Percentiles rank a stretch among this genome's conserved stretches.
These are phyloP conservation scores for Stygiomarasmius scandens DNA, from an alignment of 1,284 basidiomycete genomes.

Conservation along the genomic window DNA sequence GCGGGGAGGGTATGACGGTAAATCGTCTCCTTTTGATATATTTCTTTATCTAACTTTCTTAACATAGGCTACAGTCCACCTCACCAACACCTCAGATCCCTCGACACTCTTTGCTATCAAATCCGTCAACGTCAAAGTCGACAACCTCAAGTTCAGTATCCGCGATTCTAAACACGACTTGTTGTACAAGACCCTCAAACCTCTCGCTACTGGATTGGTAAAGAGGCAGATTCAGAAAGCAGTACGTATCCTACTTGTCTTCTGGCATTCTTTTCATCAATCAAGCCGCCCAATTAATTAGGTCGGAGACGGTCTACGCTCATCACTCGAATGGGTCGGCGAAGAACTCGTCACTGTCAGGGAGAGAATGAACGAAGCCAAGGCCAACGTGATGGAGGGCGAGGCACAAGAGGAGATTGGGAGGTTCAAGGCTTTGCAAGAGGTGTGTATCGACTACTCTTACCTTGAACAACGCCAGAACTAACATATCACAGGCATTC, in stretches of 20 bases:
- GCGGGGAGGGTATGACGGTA: slow-evolving; percentile 75
- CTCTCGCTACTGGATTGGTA: slow-evolving; percentile 78
- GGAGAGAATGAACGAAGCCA: slow-evolving; percentile 75
- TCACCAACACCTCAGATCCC: slow-evolving; percentile 67
- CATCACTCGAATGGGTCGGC: slow-evolving; percentile 85
- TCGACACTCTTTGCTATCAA: slow-evolving; percentile 81
- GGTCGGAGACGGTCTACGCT: slow-evolving; percentile 73
- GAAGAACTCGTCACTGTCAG: slow-evolving; percentile 84
- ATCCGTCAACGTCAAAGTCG: slow-evolving; percentile 79
- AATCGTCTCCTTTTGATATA: slow-evolving; percentile 17
- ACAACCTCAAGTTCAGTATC: slow-evolving; percentile 88
- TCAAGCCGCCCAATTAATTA: too few relatives aligned
- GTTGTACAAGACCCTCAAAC: slow-evolving; percentile 82
- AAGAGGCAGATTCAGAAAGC: slow-evolving; percentile 92
- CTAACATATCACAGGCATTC: slow-evolving; percentile 48
- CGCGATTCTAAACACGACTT: slow-evolving; percentile 92
- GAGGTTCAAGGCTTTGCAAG: slow-evolving; percentile 49
- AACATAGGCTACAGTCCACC: slow-evolving; percentile 54
- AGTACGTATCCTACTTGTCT: slow-evolving; percentile 18
- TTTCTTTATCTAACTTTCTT: slow-evolving; percentile 5
- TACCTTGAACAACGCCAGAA: neutral
- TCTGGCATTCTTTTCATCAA: neutral
- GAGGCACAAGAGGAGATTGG: slow-evolving; percentile 33
- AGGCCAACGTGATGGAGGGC: slow-evolving; percentile 38
- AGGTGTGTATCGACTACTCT: neutral